phyloP scores from a whole-genome alignment of 176 grass and related monocot species.

The Guadua angustifolia region DNA sequence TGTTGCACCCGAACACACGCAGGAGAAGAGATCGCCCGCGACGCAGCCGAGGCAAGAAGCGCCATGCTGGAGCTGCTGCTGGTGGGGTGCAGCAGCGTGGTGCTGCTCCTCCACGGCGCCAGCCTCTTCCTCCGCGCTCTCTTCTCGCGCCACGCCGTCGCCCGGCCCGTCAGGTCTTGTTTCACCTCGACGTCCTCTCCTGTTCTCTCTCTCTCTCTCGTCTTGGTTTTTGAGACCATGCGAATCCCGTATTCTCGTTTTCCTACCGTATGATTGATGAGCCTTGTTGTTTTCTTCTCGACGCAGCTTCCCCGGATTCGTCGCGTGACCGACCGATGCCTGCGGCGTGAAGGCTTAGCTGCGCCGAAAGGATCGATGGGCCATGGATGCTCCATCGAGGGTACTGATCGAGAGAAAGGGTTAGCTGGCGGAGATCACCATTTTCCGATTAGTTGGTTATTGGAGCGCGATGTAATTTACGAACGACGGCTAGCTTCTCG shows the following conservation, averaged over 20 bases:
- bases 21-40: neutral
- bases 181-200: no score
- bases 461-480: neutral
- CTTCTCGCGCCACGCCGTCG: constrained; percentile 45
- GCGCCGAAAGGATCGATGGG: neutral
- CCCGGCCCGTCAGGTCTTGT: constrained; percentile 46
- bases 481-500: neutral
- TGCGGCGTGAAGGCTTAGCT: neutral
- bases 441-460: neutral
- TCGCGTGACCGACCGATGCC: constrained; percentile 15
- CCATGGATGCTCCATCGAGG: neutral
- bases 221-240: neutral
- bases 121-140: constrained; percentile 58
- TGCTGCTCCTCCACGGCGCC: constrained; percentile 63
- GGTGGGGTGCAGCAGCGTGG: constrained; percentile 53
- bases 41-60: neutral
- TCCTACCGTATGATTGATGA: neutral
- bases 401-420: neutral
- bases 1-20: neutral
- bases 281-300: neutral
- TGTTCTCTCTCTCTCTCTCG: neutral
- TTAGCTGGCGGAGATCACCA: neutral
- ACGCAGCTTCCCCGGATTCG: constrained; percentile 53
- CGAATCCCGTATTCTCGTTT: neutral
- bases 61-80: constrained; percentile 53